Conservation (phyloP, 2,329 filamentous ascomycete genomes). For the Nemania serpens region DNA sequence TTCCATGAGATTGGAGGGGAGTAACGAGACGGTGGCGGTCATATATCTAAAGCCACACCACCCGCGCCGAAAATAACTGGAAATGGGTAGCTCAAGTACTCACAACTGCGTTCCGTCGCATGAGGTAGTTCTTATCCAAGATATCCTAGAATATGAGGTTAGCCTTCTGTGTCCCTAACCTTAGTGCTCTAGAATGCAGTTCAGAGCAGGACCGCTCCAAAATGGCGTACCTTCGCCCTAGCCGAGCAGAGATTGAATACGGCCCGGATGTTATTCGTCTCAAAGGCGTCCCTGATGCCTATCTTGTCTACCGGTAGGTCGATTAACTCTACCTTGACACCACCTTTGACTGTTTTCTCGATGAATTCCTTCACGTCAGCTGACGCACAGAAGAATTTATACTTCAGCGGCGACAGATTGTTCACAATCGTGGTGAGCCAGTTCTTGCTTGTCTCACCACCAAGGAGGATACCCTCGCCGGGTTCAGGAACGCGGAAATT, state of each 20-base stretch:
- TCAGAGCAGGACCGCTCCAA: not conserved
- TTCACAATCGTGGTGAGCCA: constrained; percentile 81
- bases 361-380: constrained; percentile 78
- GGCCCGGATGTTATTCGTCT: constrained; percentile 95
- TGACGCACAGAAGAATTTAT: constrained; percentile 81
- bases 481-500: constrained; percentile 97
- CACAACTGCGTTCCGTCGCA: constrained; percentile 89
- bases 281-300: constrained; percentile 89
- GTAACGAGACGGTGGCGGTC: not conserved
- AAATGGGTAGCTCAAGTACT: not conserved
- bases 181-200: not conserved
- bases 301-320: constrained; percentile 98
- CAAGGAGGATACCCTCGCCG: constrained; percentile 93
- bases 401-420: constrained; percentile 85
- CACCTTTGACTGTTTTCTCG: constrained; percentile 70
- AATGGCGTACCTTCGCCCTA: constrained; percentile 74
- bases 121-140: constrained; percentile 94
- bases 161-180: not conserved
- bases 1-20: too few species aligned
- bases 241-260: constrained; percentile 88
- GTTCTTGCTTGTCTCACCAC: constrained; percentile 75
- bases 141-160: not conserved
- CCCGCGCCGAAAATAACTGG: not conserved
- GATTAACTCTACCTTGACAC: constrained; percentile 81
- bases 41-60: not conserved